Percentiles rank a stretch among this genome's conserved stretches.
phyloP scores from a whole-genome alignment of 306 rosid species.

The Urtica urens region DNA sequence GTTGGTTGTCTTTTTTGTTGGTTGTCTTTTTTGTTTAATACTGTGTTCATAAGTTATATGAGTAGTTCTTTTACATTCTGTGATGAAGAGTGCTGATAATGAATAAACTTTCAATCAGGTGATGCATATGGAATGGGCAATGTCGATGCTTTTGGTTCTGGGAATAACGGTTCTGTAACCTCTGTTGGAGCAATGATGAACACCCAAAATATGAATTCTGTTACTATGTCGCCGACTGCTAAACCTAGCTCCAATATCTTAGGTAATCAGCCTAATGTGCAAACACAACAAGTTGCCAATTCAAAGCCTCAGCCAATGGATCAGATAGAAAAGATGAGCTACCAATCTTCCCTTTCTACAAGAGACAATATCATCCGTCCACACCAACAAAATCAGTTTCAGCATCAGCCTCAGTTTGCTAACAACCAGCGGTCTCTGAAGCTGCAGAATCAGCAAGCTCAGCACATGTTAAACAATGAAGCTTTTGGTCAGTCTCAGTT shows the following conservation, averaged over 20 bases:
- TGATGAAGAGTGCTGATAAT: slow-evolving; percentile 16
- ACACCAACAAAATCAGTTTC: slow-evolving; percentile 64
- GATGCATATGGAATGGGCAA: slow-evolving; percentile 63
- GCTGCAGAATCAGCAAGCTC: slow-evolving; percentile 56
- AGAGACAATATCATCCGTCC: slow-evolving; percentile 49
- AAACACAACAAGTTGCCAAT: slow-evolving; percentile 51
- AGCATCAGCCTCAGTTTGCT: slow-evolving; percentile 44
- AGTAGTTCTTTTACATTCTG: slow-evolving; percentile 3
- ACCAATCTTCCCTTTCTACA: slow-evolving; percentile 48
- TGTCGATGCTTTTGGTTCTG: slow-evolving; percentile 59
- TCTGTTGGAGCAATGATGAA: slow-evolving; percentile 69
- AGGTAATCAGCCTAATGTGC: slow-evolving; percentile 57
- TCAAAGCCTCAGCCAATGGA: slow-evolving; percentile 47
- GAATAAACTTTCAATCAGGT: slow-evolving; percentile 39
- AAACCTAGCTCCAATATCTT: slow-evolving; percentile 43
- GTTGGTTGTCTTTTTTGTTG: background rate
- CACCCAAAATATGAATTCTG: slow-evolving; percentile 53
- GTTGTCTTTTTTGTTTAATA: slow-evolving; percentile 7
- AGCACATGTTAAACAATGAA: slow-evolving; percentile 44
- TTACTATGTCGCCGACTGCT: slow-evolving; percentile 45
- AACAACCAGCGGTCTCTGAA: slow-evolving; percentile 49
- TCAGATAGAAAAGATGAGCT: slow-evolving; percentile 67
- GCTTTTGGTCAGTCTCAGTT: slow-evolving; percentile 52
- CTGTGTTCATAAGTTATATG: too few species aligned
- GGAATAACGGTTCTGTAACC: slow-evolving; percentile 48